These are phyloP conservation scores for Capsicum baccatum DNA, from an alignment of 257 asterid species.

Conservation along the genomic window DNA sequence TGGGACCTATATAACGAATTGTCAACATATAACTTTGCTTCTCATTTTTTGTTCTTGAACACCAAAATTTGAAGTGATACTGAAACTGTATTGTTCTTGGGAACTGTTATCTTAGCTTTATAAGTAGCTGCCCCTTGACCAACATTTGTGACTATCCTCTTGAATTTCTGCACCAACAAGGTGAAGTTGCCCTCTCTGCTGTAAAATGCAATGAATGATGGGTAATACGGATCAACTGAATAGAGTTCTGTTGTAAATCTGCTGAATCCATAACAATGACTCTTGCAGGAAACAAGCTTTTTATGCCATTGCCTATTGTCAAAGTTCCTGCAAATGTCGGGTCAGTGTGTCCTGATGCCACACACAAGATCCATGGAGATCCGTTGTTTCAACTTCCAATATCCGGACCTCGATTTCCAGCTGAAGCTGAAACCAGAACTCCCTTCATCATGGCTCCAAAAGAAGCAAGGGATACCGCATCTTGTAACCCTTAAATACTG, in stretches of 20 bases:
- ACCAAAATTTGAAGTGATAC: constrained; percentile 27
- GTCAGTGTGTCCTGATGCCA: constrained; percentile 23
- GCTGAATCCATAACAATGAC: not conserved
- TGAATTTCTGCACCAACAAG: constrained; percentile 25
- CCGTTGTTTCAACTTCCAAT: constrained; percentile 25
- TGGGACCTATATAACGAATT: constrained; percentile 23
- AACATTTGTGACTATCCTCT: constrained; percentile 36
- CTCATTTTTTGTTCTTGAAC: constrained; percentile 33
- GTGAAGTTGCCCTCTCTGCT: not conserved
- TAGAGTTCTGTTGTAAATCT: constrained; percentile 7
- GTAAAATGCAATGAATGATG: constrained; percentile 32
- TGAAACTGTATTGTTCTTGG: constrained; percentile 23
- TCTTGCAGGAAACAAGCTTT: constrained; percentile 21
- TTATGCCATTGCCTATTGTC: not conserved
- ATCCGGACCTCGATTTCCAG: constrained; percentile 21
- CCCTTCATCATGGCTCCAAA: constrained; percentile 28
- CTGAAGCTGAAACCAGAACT: constrained; percentile 28
- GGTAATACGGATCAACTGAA: constrained; percentile 36
- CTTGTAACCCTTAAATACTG: not conserved
- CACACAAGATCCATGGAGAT: constrained; percentile 25
- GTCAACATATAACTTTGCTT: constrained; percentile 34
- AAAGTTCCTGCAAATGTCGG: constrained; percentile 28
- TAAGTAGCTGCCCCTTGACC: constrained; percentile 33
- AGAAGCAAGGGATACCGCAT: constrained; percentile 25
- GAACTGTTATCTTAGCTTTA: constrained; percentile 23